Evolutionary conservation across 345 rosid genomes (phyloP), one percentile per base, ranked within the genome.

Genomic region (Eucalyptus cladocalyx): DNA sequence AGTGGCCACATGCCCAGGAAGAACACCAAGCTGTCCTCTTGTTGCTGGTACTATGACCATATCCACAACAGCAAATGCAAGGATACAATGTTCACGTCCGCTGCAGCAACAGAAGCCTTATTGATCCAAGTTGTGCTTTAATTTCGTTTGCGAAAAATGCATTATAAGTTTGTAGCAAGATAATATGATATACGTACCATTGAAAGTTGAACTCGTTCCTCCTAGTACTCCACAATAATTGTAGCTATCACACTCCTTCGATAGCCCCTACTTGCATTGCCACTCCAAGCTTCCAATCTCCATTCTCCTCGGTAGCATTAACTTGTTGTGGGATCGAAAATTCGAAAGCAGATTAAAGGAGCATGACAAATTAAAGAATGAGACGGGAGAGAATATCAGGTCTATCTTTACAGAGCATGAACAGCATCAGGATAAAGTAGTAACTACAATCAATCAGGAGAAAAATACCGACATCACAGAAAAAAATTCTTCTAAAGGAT

Each of bases 1-100:
- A 87, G 99, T 95, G 13, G 99, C 95, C 37, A 97, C 99, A 86
- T 97, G 99, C 87, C 98, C 98, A 5, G 99, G 99, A 90, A 97
- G 91, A 86, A 97, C 97, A 90, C 98, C 99, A 98, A 97, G 97
- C 89, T 97, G 99, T 65, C 99, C 99, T 9, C 95, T 95, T 80
- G 99, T 94, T 87, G 99, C 97, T 50, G 99, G 99, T 47, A 97
- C 91, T 49, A 97, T 97, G 88, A 97, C 97, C 99, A 97, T 72
- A 72, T 72, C 81, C 81, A 72, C 81, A 19, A 34, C 81, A 72
- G 81, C 81, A 72, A 34, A 72, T 34, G 81, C 13, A 72, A 72
- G 5, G 26, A 34, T 34, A 72, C 14, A 45, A 18, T 72, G 43
- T 72, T 72, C 81, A 34, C 21, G 26, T 42, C 81, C 45, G 1